These are phyloP conservation scores for Bifiguratus adelaidae DNA, from an alignment of 192 early-diverging fungal genomes.

Conservation along the genomic window DNA sequence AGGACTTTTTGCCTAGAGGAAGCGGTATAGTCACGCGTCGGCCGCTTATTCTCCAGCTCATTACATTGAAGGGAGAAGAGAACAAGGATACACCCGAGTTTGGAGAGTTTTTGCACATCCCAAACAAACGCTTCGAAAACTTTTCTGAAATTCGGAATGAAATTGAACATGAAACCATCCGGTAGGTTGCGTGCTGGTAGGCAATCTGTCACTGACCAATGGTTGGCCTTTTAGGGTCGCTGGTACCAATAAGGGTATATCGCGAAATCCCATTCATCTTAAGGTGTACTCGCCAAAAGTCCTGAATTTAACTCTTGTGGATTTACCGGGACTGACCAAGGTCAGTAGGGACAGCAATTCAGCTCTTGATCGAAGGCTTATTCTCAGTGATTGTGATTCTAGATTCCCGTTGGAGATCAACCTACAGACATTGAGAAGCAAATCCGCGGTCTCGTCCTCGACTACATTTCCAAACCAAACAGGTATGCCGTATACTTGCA, in stretches of 20 bases:
- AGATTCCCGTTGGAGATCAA: conserved; percentile 54
- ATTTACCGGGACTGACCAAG: conserved; percentile 78
- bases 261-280: conserved; percentile 65
- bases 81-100: conserved; percentile 22
- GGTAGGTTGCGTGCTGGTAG: too few relatives aligned
- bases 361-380: not conserved
- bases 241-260: conserved; percentile 71
- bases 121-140: conserved; percentile 64
- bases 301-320: conserved; percentile 71
- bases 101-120: conserved; percentile 67
- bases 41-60: conserved; percentile 71
- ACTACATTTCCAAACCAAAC: conserved; percentile 76
- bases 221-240: conserved; percentile 63
- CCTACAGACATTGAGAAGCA: conserved; percentile 76
- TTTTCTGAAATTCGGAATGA: conserved; percentile 68
- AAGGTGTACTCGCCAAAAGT: conserved; percentile 69
- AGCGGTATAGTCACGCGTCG: conserved; percentile 78
- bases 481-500: conserved; percentile 18
- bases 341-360: conserved; percentile 11
- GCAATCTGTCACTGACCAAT: too few relatives aligned
- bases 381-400: not conserved
- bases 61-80: conserved; percentile 16
- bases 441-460: conserved; percentile 62
- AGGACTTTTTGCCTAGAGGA: conserved; percentile 94
- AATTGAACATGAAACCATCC: conserved; percentile 77